Evolutionary conservation across 441 rosid species (phyloP).

Genomic region (Breynia disticha): DNA sequence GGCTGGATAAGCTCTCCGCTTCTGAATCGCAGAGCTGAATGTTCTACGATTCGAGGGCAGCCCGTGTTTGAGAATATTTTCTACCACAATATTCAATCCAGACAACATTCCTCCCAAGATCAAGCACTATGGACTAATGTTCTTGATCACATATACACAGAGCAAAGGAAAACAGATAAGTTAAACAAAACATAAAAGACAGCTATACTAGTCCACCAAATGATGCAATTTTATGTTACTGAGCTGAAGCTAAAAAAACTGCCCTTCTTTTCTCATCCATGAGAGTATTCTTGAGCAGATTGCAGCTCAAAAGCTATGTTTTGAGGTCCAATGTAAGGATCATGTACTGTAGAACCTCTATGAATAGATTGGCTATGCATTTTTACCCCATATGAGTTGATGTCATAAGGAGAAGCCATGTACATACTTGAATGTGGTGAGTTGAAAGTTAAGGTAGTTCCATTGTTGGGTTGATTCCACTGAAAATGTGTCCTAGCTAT

Average conservation of each 20-base stretch:
- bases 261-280: conserved; percentile 22
- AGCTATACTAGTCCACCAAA: conserved; percentile 20
- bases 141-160: conserved; percentile 35
- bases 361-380: conserved; percentile 31
- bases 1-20: conserved; percentile 10
- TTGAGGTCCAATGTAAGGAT: conserved; percentile 32
- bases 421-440: conserved; percentile 30
- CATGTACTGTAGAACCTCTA: conserved; percentile 19
- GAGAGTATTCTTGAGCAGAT: conserved; percentile 30
- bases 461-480: conserved; percentile 41
- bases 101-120: conserved; percentile 18
- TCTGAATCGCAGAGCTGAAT: conserved; percentile 11
- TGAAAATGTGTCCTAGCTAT: conserved; percentile 32
- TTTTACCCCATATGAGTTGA: conserved; percentile 32
- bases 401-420: conserved; percentile 30
- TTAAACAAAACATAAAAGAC: conserved; percentile 11
- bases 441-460: conserved; percentile 28
- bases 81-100: conserved; percentile 12
- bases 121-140: conserved; percentile 12
- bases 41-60: conserved; percentile 12
- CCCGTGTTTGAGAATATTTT: conserved; percentile 18
- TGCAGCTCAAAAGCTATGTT: conserved; percentile 39
- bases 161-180: background rate
- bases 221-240: background rate
- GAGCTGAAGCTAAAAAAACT: conserved; percentile 9